Evolutionary conservation across 169 alveolate genomes (phyloP), one percentile per base, ranked within the genome.

Genomic region (Plasmodium falciparum): DNA sequence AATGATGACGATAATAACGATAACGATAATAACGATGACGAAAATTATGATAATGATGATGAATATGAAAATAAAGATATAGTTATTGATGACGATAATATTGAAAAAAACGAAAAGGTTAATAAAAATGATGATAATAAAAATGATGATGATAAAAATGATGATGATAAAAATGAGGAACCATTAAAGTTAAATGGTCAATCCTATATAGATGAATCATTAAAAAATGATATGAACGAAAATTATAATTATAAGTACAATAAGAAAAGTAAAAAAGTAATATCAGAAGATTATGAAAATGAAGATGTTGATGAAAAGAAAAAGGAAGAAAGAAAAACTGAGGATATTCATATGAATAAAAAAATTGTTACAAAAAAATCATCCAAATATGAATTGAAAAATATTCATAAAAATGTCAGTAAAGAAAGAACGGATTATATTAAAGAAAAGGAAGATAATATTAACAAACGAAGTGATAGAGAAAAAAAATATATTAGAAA

Each of bases 241-340:
- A 22, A 72, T 33, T 52, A 69, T 43, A 69, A 69, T n/a, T 54
- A 33, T 49, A 67, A 50, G 11, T 43, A 15, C 20, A 67, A 69
- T 39, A 80, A 80, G 45, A 80, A 70, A 62, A 80, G 74, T 39
- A 80, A 80, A 80, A 80, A 80, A 69, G 58, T 80, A 67, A 80
- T 80, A 17, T 71, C 43, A 9, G 90, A 80, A 58, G 83, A 80
- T 69, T 67, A 80, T 22, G 73, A 24, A 20, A 65, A 13, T 22
- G 78, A 80, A 8, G 83, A 69, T 63, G 54, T 54, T 13, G 26
- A 54, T 63, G 76, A 13, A 65, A 63, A 29, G 49, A 76, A 15
- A 8, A 76, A 74, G 26, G 22, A 5, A 26, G 90, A 80, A 26
- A 50, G 52, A 45, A 80, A 66, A 52, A 2, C 8, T 26, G 43